Evolutionary conservation across 192 early-diverging fungal species (phyloP).

Genomic region (Podila verticillata): DNA sequence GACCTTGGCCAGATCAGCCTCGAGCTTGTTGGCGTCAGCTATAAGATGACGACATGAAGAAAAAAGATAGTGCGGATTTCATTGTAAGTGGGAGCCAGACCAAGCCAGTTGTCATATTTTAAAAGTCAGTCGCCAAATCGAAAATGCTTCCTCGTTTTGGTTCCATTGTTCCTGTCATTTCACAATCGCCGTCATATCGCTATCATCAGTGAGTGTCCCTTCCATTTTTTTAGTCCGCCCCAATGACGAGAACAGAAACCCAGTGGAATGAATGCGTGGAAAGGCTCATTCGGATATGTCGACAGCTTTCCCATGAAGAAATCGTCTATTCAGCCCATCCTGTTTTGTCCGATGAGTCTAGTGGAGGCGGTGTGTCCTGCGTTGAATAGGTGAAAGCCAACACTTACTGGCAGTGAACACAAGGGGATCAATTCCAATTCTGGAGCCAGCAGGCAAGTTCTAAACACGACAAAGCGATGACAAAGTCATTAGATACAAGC

Average conservation of each 20-base stretch:
- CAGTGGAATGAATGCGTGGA: no score
- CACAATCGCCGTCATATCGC: no score
- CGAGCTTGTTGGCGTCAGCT: constrained; percentile 69
- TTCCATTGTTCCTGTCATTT: no score
- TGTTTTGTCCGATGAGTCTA: background rate
- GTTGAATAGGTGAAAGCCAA: background rate
- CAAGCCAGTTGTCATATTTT: background rate
- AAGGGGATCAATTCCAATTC: constrained; percentile 92
- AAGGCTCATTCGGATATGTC: no score
- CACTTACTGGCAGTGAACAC: constrained; percentile 78
- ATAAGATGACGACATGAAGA: background rate
- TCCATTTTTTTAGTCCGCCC: no score
- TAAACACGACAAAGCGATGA: constrained; percentile 13
- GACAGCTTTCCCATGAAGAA: no score
- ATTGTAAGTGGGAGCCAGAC: background rate
- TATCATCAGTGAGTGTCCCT: no score
- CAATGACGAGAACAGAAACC: no score
- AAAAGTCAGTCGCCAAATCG: no score
- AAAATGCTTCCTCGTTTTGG: no score
- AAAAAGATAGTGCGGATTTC: constrained; percentile 2
- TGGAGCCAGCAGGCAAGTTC: constrained; percentile 76
- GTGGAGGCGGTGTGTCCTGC: background rate
- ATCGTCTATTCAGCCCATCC: background rate
- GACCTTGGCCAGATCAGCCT: constrained; percentile 60
- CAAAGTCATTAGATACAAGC: background rate